phyloP scores from a whole-genome alignment of 1,284 basidiomycete genomes.

The Rhodotorula sp. region DNA sequence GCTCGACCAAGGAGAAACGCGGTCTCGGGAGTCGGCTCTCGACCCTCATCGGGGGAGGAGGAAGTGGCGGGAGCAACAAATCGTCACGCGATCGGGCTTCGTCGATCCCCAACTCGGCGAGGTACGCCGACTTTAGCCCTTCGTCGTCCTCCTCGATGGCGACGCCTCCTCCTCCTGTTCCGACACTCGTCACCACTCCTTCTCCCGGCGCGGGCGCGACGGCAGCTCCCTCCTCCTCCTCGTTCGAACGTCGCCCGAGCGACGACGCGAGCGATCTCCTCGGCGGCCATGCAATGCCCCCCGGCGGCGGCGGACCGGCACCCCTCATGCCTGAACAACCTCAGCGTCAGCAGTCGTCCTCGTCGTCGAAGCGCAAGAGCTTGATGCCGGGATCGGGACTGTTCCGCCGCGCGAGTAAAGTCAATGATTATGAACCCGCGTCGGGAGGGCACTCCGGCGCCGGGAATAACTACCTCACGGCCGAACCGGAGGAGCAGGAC shows the following conservation, averaged over 20 bases:
- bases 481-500: not conserved
- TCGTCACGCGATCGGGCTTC: constrained; percentile 24
- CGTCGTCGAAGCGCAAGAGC: constrained; percentile 14
- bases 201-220: not conserved
- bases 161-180: not conserved
- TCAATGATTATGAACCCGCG: not conserved
- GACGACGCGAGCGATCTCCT: constrained; percentile 8
- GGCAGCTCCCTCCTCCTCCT: constrained; percentile 7
- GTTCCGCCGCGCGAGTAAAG: constrained; percentile 21
- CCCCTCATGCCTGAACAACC: constrained; percentile 4
- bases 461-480: not conserved
- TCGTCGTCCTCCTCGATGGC: not conserved
- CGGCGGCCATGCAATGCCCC: not conserved
- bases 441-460: not conserved
- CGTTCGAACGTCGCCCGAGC: not conserved
- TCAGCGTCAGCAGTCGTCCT: not conserved
- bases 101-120: constrained; percentile 32
- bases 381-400: constrained; percentile 29
- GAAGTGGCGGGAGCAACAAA: constrained; percentile 3
- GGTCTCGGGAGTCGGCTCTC: constrained; percentile 22
- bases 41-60: constrained; percentile 21
- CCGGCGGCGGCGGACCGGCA: not conserved
- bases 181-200: not conserved
- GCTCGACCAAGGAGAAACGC: constrained; percentile 20
- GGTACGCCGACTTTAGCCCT: constrained; percentile 26